Conservation (phyloP, 805 yeast genomes). For the Kluyveromyces aestuarii region DNA sequence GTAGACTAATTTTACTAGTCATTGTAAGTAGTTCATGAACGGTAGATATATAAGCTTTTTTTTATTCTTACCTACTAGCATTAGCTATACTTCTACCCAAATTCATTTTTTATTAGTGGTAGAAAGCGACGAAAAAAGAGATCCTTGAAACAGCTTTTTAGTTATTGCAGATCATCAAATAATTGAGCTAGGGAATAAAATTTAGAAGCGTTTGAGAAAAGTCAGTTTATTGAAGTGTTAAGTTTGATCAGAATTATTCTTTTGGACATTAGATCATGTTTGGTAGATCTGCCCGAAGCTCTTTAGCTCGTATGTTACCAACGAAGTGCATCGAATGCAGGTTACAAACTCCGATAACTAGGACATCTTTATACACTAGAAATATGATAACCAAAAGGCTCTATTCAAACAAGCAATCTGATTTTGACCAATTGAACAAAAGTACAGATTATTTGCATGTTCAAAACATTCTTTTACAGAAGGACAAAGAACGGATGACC, state of each 20-base stretch:
- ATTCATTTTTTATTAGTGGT: too few species aligned
- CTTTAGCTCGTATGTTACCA: not conserved
- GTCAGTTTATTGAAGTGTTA: too few species aligned
- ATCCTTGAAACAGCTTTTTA: not conserved
- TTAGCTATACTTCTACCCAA: not conserved
- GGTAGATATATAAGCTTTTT: too few species aligned
- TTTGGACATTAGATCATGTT: not conserved
- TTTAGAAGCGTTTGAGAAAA: too few species aligned
- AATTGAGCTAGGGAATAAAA: too few species aligned
- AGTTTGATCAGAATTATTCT: too few species aligned
- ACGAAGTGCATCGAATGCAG: not conserved
- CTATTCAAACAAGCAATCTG: conserved; percentile 3
- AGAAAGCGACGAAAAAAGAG: not conserved
- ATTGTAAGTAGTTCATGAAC: too few species aligned
- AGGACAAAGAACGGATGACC: conserved; percentile 17
- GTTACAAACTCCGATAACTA: not conserved
- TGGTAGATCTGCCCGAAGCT: not conserved
- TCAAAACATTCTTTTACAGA: conserved; percentile 15
- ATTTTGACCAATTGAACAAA: conserved; percentile 12
- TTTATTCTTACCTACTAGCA: too few species aligned
- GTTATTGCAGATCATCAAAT: too few species aligned
- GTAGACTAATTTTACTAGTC: too few species aligned
- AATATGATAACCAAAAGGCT: not conserved
- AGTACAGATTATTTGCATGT: conserved; percentile 18
- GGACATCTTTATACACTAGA: not conserved